These are phyloP conservation scores for Amaranthus palmeri DNA, from an alignment of 148 eudicot genomes.

Conservation along the genomic window DNA sequence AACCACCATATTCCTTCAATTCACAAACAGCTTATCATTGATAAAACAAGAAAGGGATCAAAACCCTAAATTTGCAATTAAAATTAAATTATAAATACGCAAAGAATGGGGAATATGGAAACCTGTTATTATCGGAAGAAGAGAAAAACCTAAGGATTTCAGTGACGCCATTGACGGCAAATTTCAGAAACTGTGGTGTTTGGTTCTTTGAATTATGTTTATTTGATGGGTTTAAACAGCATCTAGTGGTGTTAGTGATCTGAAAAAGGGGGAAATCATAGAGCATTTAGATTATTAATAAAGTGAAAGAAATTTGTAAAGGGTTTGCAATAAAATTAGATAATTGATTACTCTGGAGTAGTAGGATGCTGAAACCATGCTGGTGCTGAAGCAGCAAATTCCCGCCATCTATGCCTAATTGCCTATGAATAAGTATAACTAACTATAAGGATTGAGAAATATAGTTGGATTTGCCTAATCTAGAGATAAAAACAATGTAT, in stretches of 20 bases:
- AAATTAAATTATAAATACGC: not conserved
- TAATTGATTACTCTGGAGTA: not conserved
- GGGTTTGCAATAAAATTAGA: not conserved
- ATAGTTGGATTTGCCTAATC: no score
- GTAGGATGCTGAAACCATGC: conserved; percentile 3
- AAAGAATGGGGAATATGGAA: not conserved
- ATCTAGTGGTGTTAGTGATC: conserved; percentile 24
- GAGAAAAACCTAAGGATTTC: conserved; percentile 58
- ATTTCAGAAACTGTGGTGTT: conserved; percentile 36
- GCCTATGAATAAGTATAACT: no score
- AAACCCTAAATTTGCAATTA: conserved; percentile 1
- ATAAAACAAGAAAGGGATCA: not conserved
- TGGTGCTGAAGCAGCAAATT: conserved; percentile 5
- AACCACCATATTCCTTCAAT: conserved; percentile 23
- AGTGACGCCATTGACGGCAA: conserved; percentile 40
- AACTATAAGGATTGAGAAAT: no score
- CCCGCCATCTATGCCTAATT: conserved; percentile 22
- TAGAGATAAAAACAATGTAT: no score
- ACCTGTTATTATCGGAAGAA: conserved; percentile 26
- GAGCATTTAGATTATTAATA: no score
- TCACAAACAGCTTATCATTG: not conserved
- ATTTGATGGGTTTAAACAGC: conserved; percentile 27
- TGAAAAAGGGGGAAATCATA: not conserved
- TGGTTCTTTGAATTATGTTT: conserved; percentile 19
- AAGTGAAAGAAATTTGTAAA: not conserved